Conservation (phyloP, 1,139 yeast species). For the Saccharomyces hybrid region DNA sequence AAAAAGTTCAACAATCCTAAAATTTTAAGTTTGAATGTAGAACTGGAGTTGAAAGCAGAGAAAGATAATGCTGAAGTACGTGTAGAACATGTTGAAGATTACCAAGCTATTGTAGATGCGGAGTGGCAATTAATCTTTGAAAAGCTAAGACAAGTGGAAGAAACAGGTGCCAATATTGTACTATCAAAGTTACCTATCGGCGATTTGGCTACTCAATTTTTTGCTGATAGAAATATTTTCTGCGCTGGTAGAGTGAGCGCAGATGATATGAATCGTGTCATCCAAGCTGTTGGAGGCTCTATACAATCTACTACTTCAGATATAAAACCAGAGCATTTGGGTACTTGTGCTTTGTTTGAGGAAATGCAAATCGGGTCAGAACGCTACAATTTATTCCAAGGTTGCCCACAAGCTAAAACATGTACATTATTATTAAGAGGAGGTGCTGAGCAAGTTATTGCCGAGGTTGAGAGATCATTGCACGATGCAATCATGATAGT, state of each 20-base stretch:
- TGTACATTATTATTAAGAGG: constrained; percentile 93
- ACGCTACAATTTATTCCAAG: constrained; percentile 85
- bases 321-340: constrained; percentile 62
- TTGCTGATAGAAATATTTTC: constrained; percentile 92
- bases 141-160: constrained; percentile 75
- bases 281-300: constrained; percentile 90
- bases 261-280: constrained; percentile 89
- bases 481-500: constrained; percentile 99
- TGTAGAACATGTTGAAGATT: constrained; percentile 86
- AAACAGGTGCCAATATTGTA: constrained; percentile 87
- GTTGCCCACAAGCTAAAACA: constrained; percentile 88
- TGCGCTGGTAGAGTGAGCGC: constrained; percentile 93
- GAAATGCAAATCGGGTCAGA: constrained; percentile 95
- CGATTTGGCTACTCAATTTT: constrained; percentile 94
- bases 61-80: constrained; percentile 99
- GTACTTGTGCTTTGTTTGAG: constrained; percentile 80
- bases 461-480: constrained; percentile 93
- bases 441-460: constrained; percentile 97
- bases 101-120: constrained; percentile 95
- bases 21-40: constrained; percentile 80
- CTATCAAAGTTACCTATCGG: constrained; percentile 95
- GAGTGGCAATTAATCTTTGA: constrained; percentile 93
- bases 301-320: constrained; percentile 87
- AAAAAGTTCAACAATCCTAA: constrained; percentile 74
- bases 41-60: constrained; percentile 93